phyloP scores from a whole-genome alignment of 163 green algal genomes.

The Chlorella variabilis region DNA sequence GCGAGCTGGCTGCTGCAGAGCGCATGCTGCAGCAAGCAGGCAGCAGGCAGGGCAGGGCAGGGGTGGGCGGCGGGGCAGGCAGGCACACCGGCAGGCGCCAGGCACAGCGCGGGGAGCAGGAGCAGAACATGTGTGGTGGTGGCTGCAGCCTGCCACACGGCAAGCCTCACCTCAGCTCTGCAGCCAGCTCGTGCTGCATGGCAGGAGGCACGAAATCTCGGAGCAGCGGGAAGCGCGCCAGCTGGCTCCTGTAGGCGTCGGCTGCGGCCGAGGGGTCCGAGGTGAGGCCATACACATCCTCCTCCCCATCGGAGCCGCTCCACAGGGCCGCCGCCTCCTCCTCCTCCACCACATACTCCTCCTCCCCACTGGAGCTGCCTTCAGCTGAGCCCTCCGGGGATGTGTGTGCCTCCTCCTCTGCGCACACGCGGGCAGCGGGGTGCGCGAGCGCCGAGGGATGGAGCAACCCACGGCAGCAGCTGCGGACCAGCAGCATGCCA shows the following conservation, averaged over 20 bases:
- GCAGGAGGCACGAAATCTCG: constrained; percentile 9
- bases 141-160: too few species aligned
- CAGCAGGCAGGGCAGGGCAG: neutral
- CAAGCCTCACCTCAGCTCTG: constrained; percentile 22
- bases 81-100: neutral
- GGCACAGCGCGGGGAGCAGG: too few species aligned
- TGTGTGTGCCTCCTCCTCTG: too few species aligned
- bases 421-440: too few species aligned
- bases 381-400: too few species aligned
- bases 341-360: neutral
- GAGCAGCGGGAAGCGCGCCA: constrained; percentile 13
- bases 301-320: neutral
- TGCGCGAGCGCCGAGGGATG: too few species aligned
- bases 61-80: neutral
- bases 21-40: constrained; percentile 18
- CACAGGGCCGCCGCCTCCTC: neutral
- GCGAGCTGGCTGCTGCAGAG: neutral
- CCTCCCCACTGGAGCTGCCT: neutral
- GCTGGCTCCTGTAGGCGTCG: neutral
- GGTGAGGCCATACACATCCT: constrained; percentile 16
- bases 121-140: too few species aligned
- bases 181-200: constrained; percentile 37
- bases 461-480: too few species aligned
- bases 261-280: neutral
- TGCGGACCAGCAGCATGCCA: too few species aligned